Evolutionary conservation across 305 asterid genomes (phyloP).

Genomic region (Plantago lanceolata): DNA sequence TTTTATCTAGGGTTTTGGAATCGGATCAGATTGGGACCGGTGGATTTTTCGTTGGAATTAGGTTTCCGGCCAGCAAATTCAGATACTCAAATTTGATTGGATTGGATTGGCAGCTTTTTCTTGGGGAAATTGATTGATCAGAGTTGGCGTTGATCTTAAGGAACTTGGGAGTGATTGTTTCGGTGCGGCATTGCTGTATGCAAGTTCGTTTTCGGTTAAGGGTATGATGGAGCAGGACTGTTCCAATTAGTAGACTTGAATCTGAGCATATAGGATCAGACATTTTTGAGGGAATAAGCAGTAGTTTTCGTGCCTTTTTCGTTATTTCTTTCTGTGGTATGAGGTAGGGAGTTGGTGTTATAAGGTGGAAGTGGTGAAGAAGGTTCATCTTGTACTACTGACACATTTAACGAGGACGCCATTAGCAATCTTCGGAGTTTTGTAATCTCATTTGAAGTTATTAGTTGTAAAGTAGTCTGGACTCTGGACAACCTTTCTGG

Average conservation of each 20-base stretch:
- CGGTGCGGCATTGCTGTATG: slow-evolving; percentile 25
- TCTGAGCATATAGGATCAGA: slow-evolving; percentile 4
- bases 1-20: slow-evolving; percentile 33
- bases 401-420: slow-evolving; percentile 20
- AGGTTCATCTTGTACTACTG: too few relatives aligned
- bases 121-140: too few relatives aligned
- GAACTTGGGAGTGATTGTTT: slow-evolving; percentile 24
- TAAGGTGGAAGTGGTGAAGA: slow-evolving; percentile 28
- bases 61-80: slow-evolving; percentile 33
- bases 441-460: too few relatives aligned
- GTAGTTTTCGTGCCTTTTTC: slow-evolving; percentile 18
- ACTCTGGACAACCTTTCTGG: slow-evolving; percentile 1
- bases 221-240: slow-evolving; percentile 42
- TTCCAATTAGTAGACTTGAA: slow-evolving; percentile 18
- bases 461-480: too few relatives aligned
- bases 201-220: too few relatives aligned
- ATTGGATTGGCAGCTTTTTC: too few relatives aligned
- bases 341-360: slow-evolving; percentile 31
- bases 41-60: slow-evolving; percentile 16
- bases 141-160: slow-evolving; percentile 29
- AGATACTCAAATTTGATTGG: slow-evolving; percentile 25
- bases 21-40: slow-evolving; percentile 32
- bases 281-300: slow-evolving; percentile 19
- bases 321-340: slow-evolving; percentile 15
- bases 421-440: too few relatives aligned